These are phyloP conservation scores for Solanum gracilifrons DNA, from an alignment of 257 asterid species.

Conservation along the genomic window DNA sequence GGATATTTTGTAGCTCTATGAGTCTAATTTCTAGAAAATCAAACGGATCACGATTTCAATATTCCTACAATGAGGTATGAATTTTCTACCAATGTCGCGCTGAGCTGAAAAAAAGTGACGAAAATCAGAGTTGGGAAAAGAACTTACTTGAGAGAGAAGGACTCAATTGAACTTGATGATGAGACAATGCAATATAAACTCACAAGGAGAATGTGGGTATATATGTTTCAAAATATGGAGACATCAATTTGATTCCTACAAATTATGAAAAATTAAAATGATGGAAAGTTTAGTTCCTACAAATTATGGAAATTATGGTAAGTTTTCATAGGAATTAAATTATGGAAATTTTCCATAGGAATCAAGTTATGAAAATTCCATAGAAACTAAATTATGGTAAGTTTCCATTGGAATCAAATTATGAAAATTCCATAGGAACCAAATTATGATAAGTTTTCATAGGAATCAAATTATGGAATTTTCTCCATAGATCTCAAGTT, in stretches of 20 bases:
- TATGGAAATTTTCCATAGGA: too few relatives aligned
- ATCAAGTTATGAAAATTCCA: too few relatives aligned
- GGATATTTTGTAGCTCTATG: neutral
- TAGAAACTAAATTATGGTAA: too few relatives aligned
- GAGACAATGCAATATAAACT: neutral
- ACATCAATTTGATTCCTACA: neutral
- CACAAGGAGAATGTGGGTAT: neutral
- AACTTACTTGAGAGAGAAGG: neutral
- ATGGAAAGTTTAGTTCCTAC: neutral
- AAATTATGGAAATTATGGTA: too few relatives aligned
- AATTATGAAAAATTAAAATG: neutral
- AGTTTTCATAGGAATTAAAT: too few relatives aligned
- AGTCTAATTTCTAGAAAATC: neutral
- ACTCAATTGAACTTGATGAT: neutral
- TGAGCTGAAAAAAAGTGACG: neutral
- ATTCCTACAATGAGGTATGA: neutral
- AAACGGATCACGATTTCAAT: too few relatives aligned
- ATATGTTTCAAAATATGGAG: neutral
- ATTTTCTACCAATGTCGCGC: neutral
- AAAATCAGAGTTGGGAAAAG: neutral
- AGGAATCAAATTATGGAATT: too few relatives aligned
- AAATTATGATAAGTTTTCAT: too few relatives aligned
- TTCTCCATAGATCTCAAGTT: too few relatives aligned
- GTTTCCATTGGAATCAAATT: too few relatives aligned
- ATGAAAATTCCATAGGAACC: too few relatives aligned